phyloP scores from a whole-genome alignment of 768 basidiomycete genomes.

The Boletellus sp. region DNA sequence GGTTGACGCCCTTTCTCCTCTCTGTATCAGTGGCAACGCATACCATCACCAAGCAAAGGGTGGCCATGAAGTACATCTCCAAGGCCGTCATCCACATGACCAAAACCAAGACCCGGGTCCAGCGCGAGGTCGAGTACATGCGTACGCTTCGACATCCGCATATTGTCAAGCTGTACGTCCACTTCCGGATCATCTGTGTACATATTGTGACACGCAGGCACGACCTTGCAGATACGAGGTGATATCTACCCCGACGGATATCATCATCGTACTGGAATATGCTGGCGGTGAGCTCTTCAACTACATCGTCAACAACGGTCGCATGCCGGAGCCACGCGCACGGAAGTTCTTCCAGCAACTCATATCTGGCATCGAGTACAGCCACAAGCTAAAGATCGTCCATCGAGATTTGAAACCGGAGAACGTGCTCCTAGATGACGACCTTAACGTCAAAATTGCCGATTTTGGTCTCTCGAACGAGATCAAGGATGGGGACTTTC shows the following conservation, averaged over 20 bases:
- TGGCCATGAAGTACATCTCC: slow-evolving; percentile 97
- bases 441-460: slow-evolving; percentile 94
- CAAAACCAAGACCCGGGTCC: slow-evolving; percentile 88
- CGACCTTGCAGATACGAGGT: slow-evolving; percentile 63
- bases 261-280: slow-evolving; percentile 97
- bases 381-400: slow-evolving; percentile 93
- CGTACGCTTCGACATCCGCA: slow-evolving; percentile 91
- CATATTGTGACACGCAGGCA: slow-evolving; percentile 7
- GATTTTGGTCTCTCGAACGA: slow-evolving; percentile 97
- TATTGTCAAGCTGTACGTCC: slow-evolving; percentile 89
- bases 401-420: slow-evolving; percentile 98
- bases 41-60: slow-evolving; percentile 89
- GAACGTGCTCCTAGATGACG: slow-evolving; percentile 83
- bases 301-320: slow-evolving; percentile 92
- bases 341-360: slow-evolving; percentile 98
- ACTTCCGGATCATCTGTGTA: not conserved
- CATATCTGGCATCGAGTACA: slow-evolving; percentile 96
- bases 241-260: slow-evolving; percentile 91
- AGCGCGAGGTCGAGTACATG: slow-evolving; percentile 97
- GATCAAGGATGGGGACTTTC: slow-evolving; percentile 93
- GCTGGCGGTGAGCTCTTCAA: slow-evolving; percentile 97
- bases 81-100: slow-evolving; percentile 90
- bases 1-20: slow-evolving; percentile 13
- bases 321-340: slow-evolving; percentile 84
- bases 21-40: slow-evolving; percentile 77